These are phyloP conservation scores for Phytophthora uliginosa DNA, from an alignment of 352 stramenopile species.

Conservation along the genomic window DNA sequence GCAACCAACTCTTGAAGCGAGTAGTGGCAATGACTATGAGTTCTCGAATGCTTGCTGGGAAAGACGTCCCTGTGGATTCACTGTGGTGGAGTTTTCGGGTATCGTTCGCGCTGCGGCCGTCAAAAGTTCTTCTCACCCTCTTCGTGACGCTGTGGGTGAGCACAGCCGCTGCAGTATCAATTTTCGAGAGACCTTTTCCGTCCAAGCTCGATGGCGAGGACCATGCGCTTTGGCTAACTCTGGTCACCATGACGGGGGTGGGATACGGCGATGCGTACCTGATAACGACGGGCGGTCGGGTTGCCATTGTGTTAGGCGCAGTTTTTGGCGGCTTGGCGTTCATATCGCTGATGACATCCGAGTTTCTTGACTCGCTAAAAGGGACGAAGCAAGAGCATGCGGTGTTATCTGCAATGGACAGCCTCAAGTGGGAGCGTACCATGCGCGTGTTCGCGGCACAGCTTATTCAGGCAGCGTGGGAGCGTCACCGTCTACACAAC, in stretches of 20 bases:
- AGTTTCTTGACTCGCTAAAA: slow-evolving; percentile 72
- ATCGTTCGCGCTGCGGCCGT: slow-evolving; percentile 51
- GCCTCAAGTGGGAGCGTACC: slow-evolving; percentile 47
- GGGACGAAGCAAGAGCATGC: slow-evolving; percentile 65
- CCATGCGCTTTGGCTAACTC: slow-evolving; percentile 70
- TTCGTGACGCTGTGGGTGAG: slow-evolving; percentile 61
- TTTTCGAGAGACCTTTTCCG: slow-evolving; percentile 70
- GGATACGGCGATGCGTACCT: slow-evolving; percentile 73
- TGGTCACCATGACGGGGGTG: slow-evolving; percentile 71
- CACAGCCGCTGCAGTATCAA: slow-evolving; percentile 60
- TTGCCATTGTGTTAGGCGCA: slow-evolving; percentile 58
- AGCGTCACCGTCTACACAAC: slow-evolving; percentile 16
- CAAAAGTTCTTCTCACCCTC: slow-evolving; percentile 48
- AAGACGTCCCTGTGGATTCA: slow-evolving; percentile 47
- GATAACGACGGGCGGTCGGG: slow-evolving; percentile 54
- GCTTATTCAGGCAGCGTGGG: slow-evolving; percentile 58
- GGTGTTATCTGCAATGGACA: slow-evolving; percentile 57
- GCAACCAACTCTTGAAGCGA: slow-evolving; percentile 57
- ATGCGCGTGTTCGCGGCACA: slow-evolving; percentile 35
- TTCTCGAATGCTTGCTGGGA: slow-evolving; percentile 28
- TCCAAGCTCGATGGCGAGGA: slow-evolving; percentile 66
- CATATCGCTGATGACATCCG: slow-evolving; percentile 69
- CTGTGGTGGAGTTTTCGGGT: slow-evolving; percentile 70
- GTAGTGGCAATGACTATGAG: slow-evolving; percentile 38
- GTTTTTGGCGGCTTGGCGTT: slow-evolving; percentile 63